phyloP scores from a whole-genome alignment of 805 yeast species.

The Pichia californica region DNA sequence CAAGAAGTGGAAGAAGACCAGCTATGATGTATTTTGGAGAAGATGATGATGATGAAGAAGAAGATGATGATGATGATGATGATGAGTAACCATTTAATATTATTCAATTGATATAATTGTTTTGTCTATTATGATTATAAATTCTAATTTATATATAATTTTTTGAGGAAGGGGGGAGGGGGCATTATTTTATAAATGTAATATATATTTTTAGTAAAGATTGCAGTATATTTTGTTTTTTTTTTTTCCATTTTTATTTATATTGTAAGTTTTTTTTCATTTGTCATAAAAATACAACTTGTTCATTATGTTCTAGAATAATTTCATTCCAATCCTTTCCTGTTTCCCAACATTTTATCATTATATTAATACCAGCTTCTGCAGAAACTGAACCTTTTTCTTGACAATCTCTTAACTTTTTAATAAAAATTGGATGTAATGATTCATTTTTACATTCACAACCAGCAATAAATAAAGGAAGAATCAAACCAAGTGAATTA shows the following conservation, averaged over 20 bases:
- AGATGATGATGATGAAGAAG: conserved; percentile 6
- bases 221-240: too few relatives aligned
- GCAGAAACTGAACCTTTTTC: conserved; percentile 35
- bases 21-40: conserved; percentile 22
- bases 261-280: too few relatives aligned
- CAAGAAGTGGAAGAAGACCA: conserved; percentile 10
- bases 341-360: conserved; percentile 48
- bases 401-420: conserved; percentile 36
- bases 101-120: too few relatives aligned
- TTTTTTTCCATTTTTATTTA: too few relatives aligned
- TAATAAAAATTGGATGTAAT: conserved; percentile 31
- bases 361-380: conserved; percentile 29
- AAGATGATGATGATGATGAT: too few relatives aligned
- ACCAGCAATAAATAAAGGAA: conserved; percentile 52
- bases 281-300: conserved; percentile 37
- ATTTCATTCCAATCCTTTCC: conserved; percentile 48
- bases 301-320: conserved; percentile 35
- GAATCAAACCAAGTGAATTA: conserved; percentile 49
- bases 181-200: too few relatives aligned
- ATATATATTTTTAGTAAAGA: too few relatives aligned
- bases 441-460: conserved; percentile 43
- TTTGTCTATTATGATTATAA: too few relatives aligned
- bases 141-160: too few relatives aligned
- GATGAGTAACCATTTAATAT: too few relatives aligned
- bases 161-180: too few relatives aligned